These are phyloP conservation scores for Cydonia oblonga DNA, from an alignment of 331 rosid genomes.

Conservation along the genomic window DNA sequence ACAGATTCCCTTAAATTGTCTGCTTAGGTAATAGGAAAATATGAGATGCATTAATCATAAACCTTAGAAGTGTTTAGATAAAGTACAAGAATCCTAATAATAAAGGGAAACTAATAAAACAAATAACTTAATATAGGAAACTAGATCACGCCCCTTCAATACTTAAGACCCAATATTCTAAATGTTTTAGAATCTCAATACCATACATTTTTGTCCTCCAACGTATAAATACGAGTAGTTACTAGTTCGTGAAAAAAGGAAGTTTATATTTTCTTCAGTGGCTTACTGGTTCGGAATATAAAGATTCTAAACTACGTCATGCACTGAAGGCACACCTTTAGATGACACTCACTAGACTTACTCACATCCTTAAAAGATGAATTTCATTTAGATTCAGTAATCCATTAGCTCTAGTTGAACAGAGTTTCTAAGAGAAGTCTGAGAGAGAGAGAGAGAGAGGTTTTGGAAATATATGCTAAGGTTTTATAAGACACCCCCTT, in stretches of 20 bases:
- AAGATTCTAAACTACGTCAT: neutral
- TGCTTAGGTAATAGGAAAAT: neutral
- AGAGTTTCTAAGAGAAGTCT: too few relatives aligned
- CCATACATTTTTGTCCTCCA: neutral
- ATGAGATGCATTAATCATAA: neutral
- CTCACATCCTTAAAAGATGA: too few relatives aligned
- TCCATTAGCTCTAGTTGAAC: too few relatives aligned
- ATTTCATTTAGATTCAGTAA: too few relatives aligned
- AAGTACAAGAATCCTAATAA: neutral
- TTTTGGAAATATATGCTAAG: neutral
- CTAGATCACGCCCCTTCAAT: neutral
- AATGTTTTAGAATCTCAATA: neutral
- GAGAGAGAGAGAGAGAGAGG: neutral
- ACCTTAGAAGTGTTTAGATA: neutral
- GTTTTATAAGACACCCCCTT: neutral
- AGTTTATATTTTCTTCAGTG: neutral
- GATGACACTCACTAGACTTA: neutral
- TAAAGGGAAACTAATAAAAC: neutral
- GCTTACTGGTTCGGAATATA: neutral
- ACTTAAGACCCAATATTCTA: neutral
- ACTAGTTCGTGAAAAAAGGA: neutral
- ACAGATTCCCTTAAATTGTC: neutral
- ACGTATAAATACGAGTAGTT: neutral
- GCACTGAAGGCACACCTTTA: neutral
- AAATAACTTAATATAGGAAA: neutral